phyloP scores from a whole-genome alignment of 768 basidiomycete genomes.

The Mycena venus region DNA sequence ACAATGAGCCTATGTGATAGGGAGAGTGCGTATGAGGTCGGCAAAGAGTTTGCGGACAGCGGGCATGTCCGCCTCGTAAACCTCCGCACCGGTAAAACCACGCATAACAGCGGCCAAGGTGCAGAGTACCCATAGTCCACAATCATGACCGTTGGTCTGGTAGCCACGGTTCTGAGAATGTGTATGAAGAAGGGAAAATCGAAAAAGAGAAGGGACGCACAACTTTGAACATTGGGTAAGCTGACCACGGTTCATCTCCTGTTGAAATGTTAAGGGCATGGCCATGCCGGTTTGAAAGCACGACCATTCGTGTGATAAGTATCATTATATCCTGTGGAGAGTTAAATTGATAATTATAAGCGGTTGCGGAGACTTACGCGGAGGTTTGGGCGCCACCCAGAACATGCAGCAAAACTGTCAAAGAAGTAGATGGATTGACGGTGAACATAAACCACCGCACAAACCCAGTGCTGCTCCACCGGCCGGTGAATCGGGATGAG shows the following conservation, averaged over 20 bases:
- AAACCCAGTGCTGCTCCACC: neutral
- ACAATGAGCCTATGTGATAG: neutral
- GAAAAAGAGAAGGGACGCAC: neutral
- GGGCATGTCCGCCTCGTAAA: neutral
- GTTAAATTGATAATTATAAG: neutral
- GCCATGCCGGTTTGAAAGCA: no score
- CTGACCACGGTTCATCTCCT: no score
- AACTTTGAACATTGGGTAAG: neutral
- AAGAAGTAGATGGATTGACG: no score
- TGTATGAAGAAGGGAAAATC: neutral
- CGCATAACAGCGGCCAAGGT: neutral
- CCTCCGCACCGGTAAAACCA: neutral
- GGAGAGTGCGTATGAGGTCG: neutral
- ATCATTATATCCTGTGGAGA: neutral
- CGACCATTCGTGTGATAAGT: neutral
- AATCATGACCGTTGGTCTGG: neutral
- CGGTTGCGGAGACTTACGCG: neutral
- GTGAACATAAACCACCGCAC: no score
- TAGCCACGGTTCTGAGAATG: neutral
- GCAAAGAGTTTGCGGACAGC: neutral
- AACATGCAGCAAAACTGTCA: neutral
- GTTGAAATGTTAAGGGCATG: no score
- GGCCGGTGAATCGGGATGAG: neutral
- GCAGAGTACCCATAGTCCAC: neutral
- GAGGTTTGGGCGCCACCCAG: neutral